Evolutionary conservation across 2,329 filamentous ascomycete species (phyloP).

Genomic region (Penicillium brevicompactum): DNA sequence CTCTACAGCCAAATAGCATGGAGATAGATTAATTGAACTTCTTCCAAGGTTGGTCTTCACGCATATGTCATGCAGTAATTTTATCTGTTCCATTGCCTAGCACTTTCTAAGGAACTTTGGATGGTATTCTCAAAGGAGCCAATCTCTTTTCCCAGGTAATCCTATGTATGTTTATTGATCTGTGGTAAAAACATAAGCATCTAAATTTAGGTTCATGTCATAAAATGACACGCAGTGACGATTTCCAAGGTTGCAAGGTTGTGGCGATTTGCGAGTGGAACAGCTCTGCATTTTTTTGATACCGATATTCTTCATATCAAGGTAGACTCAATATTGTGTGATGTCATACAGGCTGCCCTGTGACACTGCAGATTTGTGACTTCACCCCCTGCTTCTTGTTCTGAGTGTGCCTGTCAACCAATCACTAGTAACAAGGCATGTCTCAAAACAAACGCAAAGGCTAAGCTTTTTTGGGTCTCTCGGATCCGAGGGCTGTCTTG

Average conservation of each 20-base stretch:
- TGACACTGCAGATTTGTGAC: not conserved
- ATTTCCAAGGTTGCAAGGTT: too few species aligned
- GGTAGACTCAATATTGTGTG: not conserved
- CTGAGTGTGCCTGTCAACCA: not conserved
- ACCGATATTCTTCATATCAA: not conserved
- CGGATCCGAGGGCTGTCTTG: not conserved
- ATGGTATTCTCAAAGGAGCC: not conserved
- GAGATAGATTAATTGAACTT: too few species aligned
- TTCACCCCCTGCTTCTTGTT: not conserved
- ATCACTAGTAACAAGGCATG: not conserved
- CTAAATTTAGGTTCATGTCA: not conserved
- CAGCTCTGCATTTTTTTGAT: not conserved
- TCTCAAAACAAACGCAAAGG: not conserved
- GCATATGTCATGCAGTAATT: too few species aligned
- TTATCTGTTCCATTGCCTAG: too few species aligned
- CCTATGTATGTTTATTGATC: not conserved
- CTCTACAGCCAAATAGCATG: too few species aligned
- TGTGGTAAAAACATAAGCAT: not conserved
- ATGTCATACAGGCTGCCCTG: slow-evolving; percentile 1
- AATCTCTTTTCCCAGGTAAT: not conserved
- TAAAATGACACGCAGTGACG: not conserved
- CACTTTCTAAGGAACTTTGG: too few species aligned
- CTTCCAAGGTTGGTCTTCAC: too few species aligned
- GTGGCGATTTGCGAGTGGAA: not conserved
- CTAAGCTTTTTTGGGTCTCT: slow-evolving; percentile 5